Conservation (phyloP, 495 filamentous ascomycete genomes). For the Talaromyces thailandensis region DNA sequence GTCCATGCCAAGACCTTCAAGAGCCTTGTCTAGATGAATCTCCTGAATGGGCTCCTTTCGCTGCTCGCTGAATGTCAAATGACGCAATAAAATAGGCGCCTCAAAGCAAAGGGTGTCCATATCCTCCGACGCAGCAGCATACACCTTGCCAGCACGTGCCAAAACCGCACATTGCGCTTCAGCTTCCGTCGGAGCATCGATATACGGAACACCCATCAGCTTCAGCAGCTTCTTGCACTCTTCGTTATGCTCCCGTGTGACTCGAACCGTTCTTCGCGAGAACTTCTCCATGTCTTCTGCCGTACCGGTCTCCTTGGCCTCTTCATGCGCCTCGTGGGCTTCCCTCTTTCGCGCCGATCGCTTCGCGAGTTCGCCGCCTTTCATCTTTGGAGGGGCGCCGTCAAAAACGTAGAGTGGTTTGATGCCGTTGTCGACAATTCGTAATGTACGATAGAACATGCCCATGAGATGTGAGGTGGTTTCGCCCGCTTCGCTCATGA, state of each 20-base stretch:
- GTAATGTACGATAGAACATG: conserved; percentile 97
- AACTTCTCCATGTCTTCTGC: conserved; percentile 98
- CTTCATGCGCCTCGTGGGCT: conserved; percentile 78
- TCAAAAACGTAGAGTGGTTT: conserved; percentile 98
- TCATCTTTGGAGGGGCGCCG: conserved; percentile 90
- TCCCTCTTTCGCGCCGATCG: conserved; percentile 86
- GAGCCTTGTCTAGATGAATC: conserved; percentile 73
- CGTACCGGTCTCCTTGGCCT: conserved; percentile 95
- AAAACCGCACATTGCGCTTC: conserved; percentile 94
- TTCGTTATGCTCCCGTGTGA: conserved; percentile 91
- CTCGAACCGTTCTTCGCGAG: conserved; percentile 83
- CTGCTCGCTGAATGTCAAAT: conserved; percentile 95
- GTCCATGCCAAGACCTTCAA: conserved; percentile 83
- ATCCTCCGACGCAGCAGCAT: conserved; percentile 92
- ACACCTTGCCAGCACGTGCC: conserved; percentile 89
- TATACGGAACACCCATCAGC: conserved; percentile 93
- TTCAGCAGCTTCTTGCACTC: conserved; percentile 87
- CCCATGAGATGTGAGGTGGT: conserved; percentile 98
- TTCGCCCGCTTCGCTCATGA: conserved; percentile 87
- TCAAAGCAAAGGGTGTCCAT: conserved; percentile 99
- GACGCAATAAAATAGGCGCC: conserved; percentile 78
- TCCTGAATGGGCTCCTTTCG: conserved; percentile 96
- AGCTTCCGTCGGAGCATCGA: conserved; percentile 91
- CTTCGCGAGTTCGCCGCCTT: conserved; percentile 91
- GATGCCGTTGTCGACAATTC: conserved; percentile 97